These are phyloP conservation scores for Silybum marianum DNA, from an alignment of 129 eudicot species.

Conservation along the genomic window DNA sequence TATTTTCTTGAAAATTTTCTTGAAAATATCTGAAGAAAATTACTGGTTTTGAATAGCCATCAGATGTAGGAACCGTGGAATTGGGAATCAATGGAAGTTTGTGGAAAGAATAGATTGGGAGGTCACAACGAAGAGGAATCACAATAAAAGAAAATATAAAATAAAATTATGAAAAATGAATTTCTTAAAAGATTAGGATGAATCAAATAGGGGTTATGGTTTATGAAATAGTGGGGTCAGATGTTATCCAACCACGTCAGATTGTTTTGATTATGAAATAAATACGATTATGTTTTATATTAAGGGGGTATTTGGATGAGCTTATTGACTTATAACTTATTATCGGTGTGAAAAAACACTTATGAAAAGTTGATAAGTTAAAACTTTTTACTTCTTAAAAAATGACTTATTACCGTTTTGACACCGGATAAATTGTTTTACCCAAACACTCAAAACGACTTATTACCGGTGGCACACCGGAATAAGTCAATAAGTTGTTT, in stretches of 20 bases:
- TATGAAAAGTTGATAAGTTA: too few relatives aligned
- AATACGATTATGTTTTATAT: neutral
- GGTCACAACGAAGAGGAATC: slow-evolving; percentile 15
- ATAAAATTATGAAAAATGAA: neutral
- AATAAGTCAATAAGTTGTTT: too few relatives aligned
- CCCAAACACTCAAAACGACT: too few relatives aligned
- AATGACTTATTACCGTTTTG: too few relatives aligned
- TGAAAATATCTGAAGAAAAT: slow-evolving; percentile 6
- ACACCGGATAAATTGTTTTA: too few relatives aligned
- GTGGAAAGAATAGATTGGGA: slow-evolving; percentile 12
- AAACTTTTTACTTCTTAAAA: too few relatives aligned
- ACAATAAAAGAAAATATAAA: slow-evolving; percentile 4
- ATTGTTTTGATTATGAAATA: neutral
- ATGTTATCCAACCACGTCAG: slow-evolving; percentile 17
- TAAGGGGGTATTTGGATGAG: too few relatives aligned
- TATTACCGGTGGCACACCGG: too few relatives aligned
- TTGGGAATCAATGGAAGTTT: slow-evolving; percentile 5
- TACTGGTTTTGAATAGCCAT: neutral
- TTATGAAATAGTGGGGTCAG: neutral
- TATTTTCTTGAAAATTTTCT: neutral
- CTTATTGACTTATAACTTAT: too few relatives aligned
- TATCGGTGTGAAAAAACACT: too few relatives aligned
- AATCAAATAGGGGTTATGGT: slow-evolving; percentile 10
- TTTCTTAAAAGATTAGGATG: neutral
- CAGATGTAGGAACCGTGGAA: neutral